Conservation (phyloP, 768 basidiomycete species). For the Mycena venus region DNA sequence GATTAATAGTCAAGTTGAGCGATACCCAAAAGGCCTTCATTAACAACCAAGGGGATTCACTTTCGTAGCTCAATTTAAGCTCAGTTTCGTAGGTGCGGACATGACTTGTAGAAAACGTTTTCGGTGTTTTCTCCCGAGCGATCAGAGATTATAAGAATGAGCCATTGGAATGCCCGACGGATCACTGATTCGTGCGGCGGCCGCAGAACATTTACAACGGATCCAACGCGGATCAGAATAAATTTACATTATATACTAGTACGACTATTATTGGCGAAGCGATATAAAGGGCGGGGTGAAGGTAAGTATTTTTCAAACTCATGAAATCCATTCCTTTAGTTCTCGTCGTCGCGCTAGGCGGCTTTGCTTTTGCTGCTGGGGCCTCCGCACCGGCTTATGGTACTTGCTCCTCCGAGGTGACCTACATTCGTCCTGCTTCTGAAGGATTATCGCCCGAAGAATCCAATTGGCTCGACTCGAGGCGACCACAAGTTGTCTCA, state of each 20-base stretch:
- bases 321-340: conserved; percentile 2
- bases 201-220: background rate
- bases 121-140: background rate
- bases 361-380: background rate
- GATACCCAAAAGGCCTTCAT: background rate
- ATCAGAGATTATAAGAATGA: no score
- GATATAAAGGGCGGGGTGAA: background rate
- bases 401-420: conserved; percentile 4
- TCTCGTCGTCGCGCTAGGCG: conserved; percentile 4
- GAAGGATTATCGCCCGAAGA: conserved; percentile 17
- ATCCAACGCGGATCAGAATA: background rate
- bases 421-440: conserved; percentile 18
- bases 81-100: background rate
- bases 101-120: background rate
- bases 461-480: conserved; percentile 16
- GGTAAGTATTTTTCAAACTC: background rate
- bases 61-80: background rate
- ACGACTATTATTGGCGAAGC: background rate
- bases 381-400: conserved; percentile 7
- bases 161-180: background rate
- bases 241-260: background rate
- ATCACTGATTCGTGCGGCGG: background rate
- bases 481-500: conserved; percentile 14
- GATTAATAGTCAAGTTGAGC: conserved; percentile 5
- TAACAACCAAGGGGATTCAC: conserved; percentile 1